A percentile compares a stretch with the other conserved stretches of the same genome.
Evolutionary conservation across 345 rosid genomes (phyloP).

Genomic region (Garcia nutans): DNA sequence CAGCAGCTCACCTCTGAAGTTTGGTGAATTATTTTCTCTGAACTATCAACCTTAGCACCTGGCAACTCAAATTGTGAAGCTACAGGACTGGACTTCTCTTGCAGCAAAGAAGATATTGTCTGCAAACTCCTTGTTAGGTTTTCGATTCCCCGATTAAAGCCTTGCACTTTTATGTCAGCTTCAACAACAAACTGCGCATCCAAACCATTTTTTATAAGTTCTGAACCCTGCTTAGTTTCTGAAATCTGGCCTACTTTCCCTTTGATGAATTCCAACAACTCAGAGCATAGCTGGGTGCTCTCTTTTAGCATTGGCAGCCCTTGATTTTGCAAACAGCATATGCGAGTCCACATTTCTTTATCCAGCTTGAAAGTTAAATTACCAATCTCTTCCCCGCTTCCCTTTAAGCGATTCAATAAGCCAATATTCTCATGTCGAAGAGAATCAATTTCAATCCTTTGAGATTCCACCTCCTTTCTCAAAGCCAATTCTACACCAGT

Average conservation of each 20-base stretch:
- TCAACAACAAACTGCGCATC: conserved; percentile 71
- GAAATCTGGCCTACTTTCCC: conserved; percentile 47
- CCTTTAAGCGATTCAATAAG: conserved; percentile 73
- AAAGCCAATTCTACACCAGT: conserved; percentile 75
- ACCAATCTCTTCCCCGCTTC: conserved; percentile 46
- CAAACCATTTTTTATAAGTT: conserved; percentile 38
- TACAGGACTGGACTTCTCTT: conserved; percentile 54
- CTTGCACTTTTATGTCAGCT: conserved; percentile 67
- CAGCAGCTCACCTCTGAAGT: conserved; percentile 58
- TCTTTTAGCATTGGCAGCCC: conserved; percentile 68
- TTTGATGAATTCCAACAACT: conserved; percentile 64
- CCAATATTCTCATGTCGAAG: conserved; percentile 85
- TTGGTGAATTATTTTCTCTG: conserved; percentile 40
- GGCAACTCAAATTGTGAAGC: conserved; percentile 38
- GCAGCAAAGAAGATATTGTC: conserved; percentile 57
- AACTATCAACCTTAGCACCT: conserved; percentile 20
- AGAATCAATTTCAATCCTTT: conserved; percentile 61
- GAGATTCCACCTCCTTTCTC: conserved; percentile 69
- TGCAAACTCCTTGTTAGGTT: conserved; percentile 75
- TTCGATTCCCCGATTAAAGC: conserved; percentile 66
- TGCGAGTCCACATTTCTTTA: conserved; percentile 60
- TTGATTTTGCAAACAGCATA: conserved; percentile 70
- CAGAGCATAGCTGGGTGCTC: conserved; percentile 53
- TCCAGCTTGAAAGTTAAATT: conserved; percentile 65
- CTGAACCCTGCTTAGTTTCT: conserved; percentile 42